Percentiles rank a stretch among this genome's conserved stretches.
These are phyloP conservation scores for Detonula confervacea DNA, from an alignment of 352 stramenopile genomes.

Conservation along the genomic window DNA sequence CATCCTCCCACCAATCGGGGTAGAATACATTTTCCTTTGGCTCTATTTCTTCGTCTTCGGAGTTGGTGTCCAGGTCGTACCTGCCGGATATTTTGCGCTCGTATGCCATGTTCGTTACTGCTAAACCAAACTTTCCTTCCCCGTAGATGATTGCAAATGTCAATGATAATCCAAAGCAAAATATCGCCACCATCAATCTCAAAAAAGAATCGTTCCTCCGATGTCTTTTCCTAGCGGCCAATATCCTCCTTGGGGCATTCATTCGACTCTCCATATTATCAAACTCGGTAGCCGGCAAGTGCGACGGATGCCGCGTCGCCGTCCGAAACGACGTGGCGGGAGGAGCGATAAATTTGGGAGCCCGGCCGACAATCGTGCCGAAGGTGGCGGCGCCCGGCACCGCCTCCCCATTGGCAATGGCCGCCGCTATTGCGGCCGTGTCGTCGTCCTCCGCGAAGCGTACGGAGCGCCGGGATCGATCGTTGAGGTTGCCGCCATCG, in stretches of 20 bases:
- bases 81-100: constrained; percentile 19
- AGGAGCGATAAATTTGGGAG: constrained; percentile 23
- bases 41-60: no score
- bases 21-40: constrained; percentile 46
- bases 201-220: constrained; percentile 43
- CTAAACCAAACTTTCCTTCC: constrained; percentile 28
- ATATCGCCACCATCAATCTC: constrained; percentile 26
- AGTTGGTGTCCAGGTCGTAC: neutral
- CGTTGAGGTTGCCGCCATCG: neutral
- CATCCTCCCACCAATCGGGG: constrained; percentile 48
- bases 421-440: constrained; percentile 3
- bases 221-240: constrained; percentile 20
- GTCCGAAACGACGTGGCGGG: constrained; percentile 20
- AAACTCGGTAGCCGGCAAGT: constrained; percentile 10
- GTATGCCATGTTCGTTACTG: constrained; percentile 27
- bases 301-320: constrained; percentile 35
- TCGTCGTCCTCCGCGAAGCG: constrained; percentile 20
- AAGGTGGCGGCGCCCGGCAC: neutral
- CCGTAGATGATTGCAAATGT: constrained; percentile 37
- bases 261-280: constrained; percentile 14
- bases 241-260: constrained; percentile 12
- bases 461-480: neutral
- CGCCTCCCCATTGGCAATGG: constrained; percentile 22
- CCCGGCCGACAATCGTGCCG: neutral
- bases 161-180: constrained; percentile 41